Base-by-base conservation (phyloP, 352 stramenopile species). In the Phytophthora crassamura region DNA sequence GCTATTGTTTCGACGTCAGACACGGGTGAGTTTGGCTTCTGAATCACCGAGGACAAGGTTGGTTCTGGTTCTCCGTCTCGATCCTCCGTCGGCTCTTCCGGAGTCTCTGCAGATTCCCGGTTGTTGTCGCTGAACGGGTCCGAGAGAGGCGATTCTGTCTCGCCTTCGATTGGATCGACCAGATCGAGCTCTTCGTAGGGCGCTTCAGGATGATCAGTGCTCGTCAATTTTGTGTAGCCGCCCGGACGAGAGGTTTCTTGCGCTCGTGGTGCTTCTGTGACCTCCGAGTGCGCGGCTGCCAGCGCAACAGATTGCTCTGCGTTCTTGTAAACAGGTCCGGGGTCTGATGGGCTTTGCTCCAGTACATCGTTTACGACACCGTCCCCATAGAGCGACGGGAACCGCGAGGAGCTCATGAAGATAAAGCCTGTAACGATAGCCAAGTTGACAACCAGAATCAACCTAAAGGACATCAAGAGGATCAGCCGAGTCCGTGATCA, bases 381-480 rank as follows among this genome's bases (percentile, higher is more conserved):
- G 3, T 79, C 64, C 0, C 69, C 61, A 1, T 56, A 69, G 5
- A 73, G 42, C 16, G 72, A 69, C 4, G 78, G 80, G 45, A 91
- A 89, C 39, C 74, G 85, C 5, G 64, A 53, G 6, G 77, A 75
- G 56, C 77, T 86, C 25, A 71, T 52, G 63, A 91, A 86, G 58
- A 87, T 88, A 69, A 89, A 86, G 2, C 35, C 52, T 1, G 69
- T 67, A 22, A 91, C 54, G 2, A 74, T 73, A 18, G 72, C 33
- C 18, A 89, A 65, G 46, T 88, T 91, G 18, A 67, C 35, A 33
- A 89, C 33, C 38, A 91, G 49, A 15, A 86, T 78, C 40, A 80
- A 42, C 75, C 77, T 86, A 39, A 16, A 8, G 9, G 25, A 46
- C 14, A 46, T 18, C 2, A n/a, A 14, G 12, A 16, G 40, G 25